Percentiles rank a stretch among this genome's conserved stretches.
Evolutionary conservation across 2,329 filamentous ascomycete genomes (phyloP).

Genomic region (Claviceps sp.): DNA sequence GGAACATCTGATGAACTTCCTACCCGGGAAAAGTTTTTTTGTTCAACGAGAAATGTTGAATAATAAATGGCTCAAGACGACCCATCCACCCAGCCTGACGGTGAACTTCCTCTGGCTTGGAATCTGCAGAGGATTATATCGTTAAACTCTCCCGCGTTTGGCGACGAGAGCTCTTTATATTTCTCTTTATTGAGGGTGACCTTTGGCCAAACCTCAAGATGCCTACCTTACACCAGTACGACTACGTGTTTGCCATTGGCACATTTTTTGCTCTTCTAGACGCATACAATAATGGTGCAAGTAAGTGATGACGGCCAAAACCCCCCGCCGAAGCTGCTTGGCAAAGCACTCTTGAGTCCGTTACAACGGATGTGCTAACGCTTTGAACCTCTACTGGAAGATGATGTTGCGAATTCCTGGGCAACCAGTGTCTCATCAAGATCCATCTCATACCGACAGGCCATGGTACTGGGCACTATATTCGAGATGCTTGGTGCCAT

Average conservation of each 20-base stretch:
- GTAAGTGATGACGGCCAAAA: conserved; percentile 31
- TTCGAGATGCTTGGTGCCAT: conserved; percentile 56
- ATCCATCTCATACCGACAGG: conserved; percentile 56
- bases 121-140: too few relatives aligned
- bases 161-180: too few relatives aligned
- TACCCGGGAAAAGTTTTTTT: too few relatives aligned
- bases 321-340: too few relatives aligned
- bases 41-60: neutral
- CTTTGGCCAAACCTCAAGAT: neutral
- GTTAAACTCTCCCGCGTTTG: too few relatives aligned
- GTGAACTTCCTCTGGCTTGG: too few relatives aligned
- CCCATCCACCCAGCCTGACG: neutral
- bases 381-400: conserved; percentile 20
- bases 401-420: conserved; percentile 78
- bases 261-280: conserved; percentile 64
- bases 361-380: too few relatives aligned
- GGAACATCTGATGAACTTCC: too few relatives aligned
- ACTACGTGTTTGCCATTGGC: conserved; percentile 61
- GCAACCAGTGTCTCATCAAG: conserved; percentile 68
- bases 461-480: conserved; percentile 49
- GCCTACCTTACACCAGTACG: conserved; percentile 4
- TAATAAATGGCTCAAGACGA: neutral
- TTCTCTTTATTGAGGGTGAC: too few relatives aligned
- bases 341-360: too few relatives aligned
- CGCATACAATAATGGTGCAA: conserved; percentile 68